These are phyloP conservation scores for Penicillium concentricum DNA, from an alignment of 2,329 filamentous ascomycete genomes.

Conservation along the genomic window DNA sequence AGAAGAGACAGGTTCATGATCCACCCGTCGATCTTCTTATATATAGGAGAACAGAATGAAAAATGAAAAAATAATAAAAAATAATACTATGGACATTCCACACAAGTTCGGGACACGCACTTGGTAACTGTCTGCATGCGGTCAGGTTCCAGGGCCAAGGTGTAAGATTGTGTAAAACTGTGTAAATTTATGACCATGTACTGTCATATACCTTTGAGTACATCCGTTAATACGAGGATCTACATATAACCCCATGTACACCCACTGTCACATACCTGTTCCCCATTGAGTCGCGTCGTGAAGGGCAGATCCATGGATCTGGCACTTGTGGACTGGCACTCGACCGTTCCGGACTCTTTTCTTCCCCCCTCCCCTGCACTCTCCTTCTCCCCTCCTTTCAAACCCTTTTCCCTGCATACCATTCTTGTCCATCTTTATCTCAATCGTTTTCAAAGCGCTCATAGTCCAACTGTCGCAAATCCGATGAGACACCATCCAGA, in stretches of 20 bases:
- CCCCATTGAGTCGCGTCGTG: constrained; percentile 24
- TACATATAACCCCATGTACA: background rate
- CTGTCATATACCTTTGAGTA: constrained; percentile 25
- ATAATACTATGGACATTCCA: constrained; percentile 20
- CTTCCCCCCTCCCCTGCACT: constrained; percentile 20
- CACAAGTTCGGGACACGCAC: constrained; percentile 23
- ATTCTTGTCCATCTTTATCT: constrained; percentile 11
- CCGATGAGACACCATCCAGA: constrained; percentile 20
- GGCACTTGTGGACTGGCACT: constrained; percentile 25
- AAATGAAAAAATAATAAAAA: background rate
- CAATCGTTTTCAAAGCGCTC: constrained; percentile 9
- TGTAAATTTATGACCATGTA: constrained; percentile 17
- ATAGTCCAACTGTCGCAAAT: constrained; percentile 19
- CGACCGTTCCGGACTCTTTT: constrained; percentile 28
- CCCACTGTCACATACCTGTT: constrained; percentile 8
- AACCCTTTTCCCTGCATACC: constrained; percentile 13
- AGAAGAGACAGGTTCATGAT: constrained; percentile 4
- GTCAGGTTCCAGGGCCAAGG: constrained; percentile 15
- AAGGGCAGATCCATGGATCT: constrained; percentile 30
- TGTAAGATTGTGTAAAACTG: constrained; percentile 16
- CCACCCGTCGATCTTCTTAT: constrained; percentile 4
- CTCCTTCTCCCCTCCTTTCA: constrained; percentile 21
- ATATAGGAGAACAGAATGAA: background rate
- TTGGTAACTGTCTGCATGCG: constrained; percentile 25
- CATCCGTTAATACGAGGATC: background rate